Conservation (phyloP, 495 filamentous ascomycete genomes). For the Ascobolus immersus region DNA sequence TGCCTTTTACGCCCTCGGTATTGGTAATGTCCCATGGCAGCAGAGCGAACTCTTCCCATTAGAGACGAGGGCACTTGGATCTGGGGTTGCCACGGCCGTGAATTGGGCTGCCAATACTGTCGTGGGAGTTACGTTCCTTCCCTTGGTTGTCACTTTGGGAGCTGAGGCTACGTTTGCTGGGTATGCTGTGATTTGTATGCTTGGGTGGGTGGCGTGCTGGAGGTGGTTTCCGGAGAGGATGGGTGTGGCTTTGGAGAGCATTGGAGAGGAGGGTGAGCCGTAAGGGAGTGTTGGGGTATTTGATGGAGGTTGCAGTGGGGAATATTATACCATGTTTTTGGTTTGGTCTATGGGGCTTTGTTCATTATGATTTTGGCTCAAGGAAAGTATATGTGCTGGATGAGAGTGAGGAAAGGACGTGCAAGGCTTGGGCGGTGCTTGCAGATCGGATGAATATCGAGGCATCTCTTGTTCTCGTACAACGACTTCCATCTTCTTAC, state of each 20-base stretch:
- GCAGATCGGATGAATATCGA: no score
- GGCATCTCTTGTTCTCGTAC: no score
- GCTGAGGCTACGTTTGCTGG: slow-evolving; percentile 54
- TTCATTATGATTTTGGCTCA: no score
- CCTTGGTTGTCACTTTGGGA: slow-evolving; percentile 53
- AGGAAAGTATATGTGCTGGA: no score
- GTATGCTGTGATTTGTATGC: slow-evolving; percentile 43
- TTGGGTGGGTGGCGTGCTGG: slow-evolving; percentile 41
- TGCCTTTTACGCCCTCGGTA: slow-evolving; percentile 58
- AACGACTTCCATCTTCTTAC: no score
- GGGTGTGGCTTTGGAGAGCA: slow-evolving; percentile 58
- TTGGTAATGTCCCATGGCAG: slow-evolving; percentile 71
- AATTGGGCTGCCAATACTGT: slow-evolving; percentile 79
- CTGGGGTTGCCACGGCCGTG: slow-evolving; percentile 56
- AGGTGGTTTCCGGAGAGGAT: slow-evolving; percentile 64
- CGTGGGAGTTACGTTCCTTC: slow-evolving; percentile 67
- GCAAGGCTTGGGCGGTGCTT: no score
- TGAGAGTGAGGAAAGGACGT: no score
- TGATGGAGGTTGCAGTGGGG: no score
- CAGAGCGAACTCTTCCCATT: slow-evolving; percentile 77
- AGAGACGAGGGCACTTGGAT: slow-evolving; percentile 56
- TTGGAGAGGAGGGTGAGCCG: no score
- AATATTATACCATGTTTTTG: no score
- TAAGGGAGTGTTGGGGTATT: no score
- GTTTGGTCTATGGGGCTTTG: no score